Conservation (phyloP, 108 stramenopile species). For the Bacterosira constricta region DNA sequence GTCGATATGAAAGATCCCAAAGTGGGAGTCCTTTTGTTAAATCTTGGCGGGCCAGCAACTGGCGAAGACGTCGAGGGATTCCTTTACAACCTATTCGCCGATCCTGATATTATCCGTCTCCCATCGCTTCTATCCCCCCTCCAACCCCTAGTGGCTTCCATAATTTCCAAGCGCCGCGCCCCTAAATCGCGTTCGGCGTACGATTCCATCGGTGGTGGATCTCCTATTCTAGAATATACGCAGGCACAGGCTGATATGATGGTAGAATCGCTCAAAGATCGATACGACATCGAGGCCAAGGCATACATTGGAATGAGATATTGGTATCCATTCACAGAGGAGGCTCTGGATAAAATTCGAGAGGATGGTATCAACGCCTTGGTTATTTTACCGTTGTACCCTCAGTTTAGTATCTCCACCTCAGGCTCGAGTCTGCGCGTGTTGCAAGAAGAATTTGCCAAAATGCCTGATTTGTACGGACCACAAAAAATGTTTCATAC, state of each 20-base stretch:
- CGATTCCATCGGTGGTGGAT: conserved; percentile 96
- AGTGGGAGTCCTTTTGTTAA: conserved; percentile 91
- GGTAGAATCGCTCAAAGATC: conserved; percentile 53
- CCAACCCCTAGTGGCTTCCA: conserved; percentile 77
- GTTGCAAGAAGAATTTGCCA: conserved; percentile 92
- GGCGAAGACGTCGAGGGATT: conserved; percentile 93
- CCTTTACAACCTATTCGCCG: conserved; percentile 97
- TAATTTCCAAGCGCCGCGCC: conserved; percentile 91
- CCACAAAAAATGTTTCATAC: conserved; percentile 90
- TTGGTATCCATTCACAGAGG: conserved; percentile 98
- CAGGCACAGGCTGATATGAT: conserved; percentile 85
- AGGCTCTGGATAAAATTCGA: conserved; percentile 85
- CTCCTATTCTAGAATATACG: conserved; percentile 93
- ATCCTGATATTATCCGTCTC: conserved; percentile 98
- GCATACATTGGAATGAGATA: conserved; percentile 99
- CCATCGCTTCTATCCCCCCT: conserved; percentile 79
- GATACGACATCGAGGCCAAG: conserved; percentile 74
- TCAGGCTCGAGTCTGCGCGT: conserved; percentile 92
- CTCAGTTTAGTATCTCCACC: conserved; percentile 97
- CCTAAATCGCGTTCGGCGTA: conserved; percentile 94
- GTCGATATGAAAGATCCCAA: conserved; percentile 39
- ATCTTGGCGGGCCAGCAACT: conserved; percentile 95
- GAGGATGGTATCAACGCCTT: conserved; percentile 84
- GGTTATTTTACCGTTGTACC: conserved; percentile 96
- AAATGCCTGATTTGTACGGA: conserved; percentile 57